Evolutionary conservation across 345 rosid genomes (phyloP), one percentile per base, ranked within the genome.

Genomic region (Gossypium turneri): DNA sequence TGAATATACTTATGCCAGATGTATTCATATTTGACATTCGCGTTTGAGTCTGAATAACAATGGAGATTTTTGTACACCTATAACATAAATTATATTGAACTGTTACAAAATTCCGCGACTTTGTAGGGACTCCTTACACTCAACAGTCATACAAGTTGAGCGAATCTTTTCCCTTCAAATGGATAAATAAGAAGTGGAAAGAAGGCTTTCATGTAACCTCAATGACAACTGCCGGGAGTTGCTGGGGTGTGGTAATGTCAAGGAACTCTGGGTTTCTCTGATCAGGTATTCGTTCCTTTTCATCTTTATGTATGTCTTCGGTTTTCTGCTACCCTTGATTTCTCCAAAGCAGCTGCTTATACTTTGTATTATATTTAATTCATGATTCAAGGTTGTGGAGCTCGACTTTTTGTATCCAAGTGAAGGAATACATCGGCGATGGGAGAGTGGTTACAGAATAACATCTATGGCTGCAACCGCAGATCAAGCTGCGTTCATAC

Each of bases 181-280:
- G 98, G 98, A 94, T 94, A 79, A 94, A 92, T 67, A 94, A 94
- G 82, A 94, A 94, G 83, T 94, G 98, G 97, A 94, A 94, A 83
- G 98, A 94, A 86, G 98, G 98, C 4, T 94, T 94, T 82, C 97
- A 92, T 74, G 97, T 94, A 75, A 94, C 98, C 2, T 92, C 98
- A 73, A 90, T 94, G 97, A 92, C 98, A 15, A 92, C 97, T 1
- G 94, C 98, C 9, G 97, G 97, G 62, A 90, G 85, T 82, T 89
- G 94, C 73, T 94, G 97, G 98, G 97, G 91, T 55, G 89, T 94
- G 63, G 97, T 94, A 52, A 92, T 94, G 98, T 94, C 97, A 60
- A 85, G 97, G 62, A 94, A 92, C 81, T 84, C 98, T 41, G 97
- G 97, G 73, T 90, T 90, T 82, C 82, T 81, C 97, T 52, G 90